Base-by-base conservation (phyloP, 345 rosid genomes). In the Laguncularia racemosa region DNA sequence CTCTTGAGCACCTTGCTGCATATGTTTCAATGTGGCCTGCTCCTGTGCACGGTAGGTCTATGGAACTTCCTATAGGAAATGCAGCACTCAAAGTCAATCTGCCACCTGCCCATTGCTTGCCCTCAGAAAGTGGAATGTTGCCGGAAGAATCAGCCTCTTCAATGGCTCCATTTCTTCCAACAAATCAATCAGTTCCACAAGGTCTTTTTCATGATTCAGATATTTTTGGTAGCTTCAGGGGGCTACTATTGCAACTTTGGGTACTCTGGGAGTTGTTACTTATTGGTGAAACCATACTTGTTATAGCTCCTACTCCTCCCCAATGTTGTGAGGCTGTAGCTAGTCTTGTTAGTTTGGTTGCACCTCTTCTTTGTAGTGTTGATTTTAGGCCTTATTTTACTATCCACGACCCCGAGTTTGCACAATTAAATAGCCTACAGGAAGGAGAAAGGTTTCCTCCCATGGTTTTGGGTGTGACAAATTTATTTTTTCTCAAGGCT, bases 341-440 rank as follows among this genome's bases (percentile, higher is more conserved):
- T 21, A 79, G 96, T 80, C 92, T 93, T 50, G 84, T 93, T 55
- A 93, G 99, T 74, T 72, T 93, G 72, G 80, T 93, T 75, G 88
- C 97, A 16, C 99, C 97, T 1, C 62, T 93, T 20, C 78, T 77
- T 54, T 93, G 86, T 50, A 90, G 92, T 62, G 76, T 90, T 59
- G 99, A 93, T 72, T 93, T 93, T 78, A 85, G 99, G 81, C 99
- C 97, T 4, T 93, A 90, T 75, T 93, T 93, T 65, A 89, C 99
- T 65, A 93, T 93, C 62, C 99, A 90, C 63, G 92, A 90, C 69
- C 96, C 97, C 5, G 87, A 81, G 16, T 93, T 93, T 58, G 84
- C 83, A 50, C 67, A 66, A 16, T 55, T 93, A 44, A 90, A 90
- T 67, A 70, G 90, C 12, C 84, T 93, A 56, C 76, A 70, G 54